Conservation (phyloP, 306 rosid genomes). For the Fragaria vesca region DNA sequence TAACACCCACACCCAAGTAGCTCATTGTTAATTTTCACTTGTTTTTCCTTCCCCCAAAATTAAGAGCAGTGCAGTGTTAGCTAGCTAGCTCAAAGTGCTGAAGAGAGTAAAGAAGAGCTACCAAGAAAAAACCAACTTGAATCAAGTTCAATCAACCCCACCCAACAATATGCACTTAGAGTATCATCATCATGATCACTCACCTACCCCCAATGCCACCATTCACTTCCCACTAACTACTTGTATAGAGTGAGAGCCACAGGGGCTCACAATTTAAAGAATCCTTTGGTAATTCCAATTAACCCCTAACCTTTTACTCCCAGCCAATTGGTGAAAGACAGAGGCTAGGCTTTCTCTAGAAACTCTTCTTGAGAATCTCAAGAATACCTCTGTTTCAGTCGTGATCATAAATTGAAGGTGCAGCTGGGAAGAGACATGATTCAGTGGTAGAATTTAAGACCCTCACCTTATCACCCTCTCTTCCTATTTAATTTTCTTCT, state of each 20-base stretch:
- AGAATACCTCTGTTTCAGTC: not conserved
- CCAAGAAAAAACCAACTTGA: not conserved
- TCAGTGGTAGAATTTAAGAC: slow-evolving; percentile 4
- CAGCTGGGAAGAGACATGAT: not conserved
- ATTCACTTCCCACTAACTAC: not conserved
- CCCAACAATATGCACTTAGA: not conserved
- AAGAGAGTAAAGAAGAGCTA: not conserved
- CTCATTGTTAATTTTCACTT: slow-evolving; percentile 42
- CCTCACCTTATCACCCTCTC: slow-evolving; percentile 24
- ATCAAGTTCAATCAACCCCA: not conserved
- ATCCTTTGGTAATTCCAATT: not conserved
- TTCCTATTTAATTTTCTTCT: slow-evolving; percentile 10
- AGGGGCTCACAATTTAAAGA: not conserved
- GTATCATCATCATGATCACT: slow-evolving; percentile 5
- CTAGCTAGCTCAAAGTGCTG: not conserved
- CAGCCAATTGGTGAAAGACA: slow-evolving; percentile 41
- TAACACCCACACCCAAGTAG: slow-evolving; percentile 70
- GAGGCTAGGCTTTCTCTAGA: slow-evolving; percentile 22
- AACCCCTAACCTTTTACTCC: not conserved
- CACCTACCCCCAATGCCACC: not conserved
- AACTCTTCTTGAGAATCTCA: slow-evolving; percentile 22
- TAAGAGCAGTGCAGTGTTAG: slow-evolving; percentile 1
- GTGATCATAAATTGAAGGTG: not conserved
- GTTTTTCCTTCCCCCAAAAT: slow-evolving; percentile 5
- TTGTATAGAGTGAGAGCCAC: not conserved